Evolutionary conservation across 1,284 basidiomycete species (phyloP).

Genomic region (Ceratorhiza oryzae-sativae): DNA sequence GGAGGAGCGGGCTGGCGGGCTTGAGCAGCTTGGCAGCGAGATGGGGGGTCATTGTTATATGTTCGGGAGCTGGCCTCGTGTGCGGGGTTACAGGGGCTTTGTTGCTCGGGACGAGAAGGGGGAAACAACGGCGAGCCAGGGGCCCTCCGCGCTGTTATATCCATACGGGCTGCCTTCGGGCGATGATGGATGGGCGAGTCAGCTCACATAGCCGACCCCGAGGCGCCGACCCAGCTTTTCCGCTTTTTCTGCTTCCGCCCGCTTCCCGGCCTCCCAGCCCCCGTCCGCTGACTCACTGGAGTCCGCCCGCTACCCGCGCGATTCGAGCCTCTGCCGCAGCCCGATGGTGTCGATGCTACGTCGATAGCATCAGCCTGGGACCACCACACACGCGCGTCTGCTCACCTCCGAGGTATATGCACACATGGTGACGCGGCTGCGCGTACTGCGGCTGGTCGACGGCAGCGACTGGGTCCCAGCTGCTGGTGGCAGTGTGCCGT

Average conservation of each 20-base stretch:
- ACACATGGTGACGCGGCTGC: neutral
- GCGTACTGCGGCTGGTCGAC: slow-evolving; percentile 4
- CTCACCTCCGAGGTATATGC: neutral
- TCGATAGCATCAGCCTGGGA: neutral
- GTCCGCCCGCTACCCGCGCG: neutral
- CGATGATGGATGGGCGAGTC: slow-evolving; percentile 29
- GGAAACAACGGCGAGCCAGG: neutral
- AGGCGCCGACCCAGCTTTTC: slow-evolving; percentile 2
- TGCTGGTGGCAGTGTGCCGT: slow-evolving; percentile 3
- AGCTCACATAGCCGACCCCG: neutral
- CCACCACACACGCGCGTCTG: neutral
- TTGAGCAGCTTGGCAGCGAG: slow-evolving; percentile 28
- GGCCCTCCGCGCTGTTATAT: slow-evolving; percentile 12
- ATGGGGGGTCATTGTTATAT: slow-evolving; percentile 4
- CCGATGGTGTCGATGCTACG: neutral
- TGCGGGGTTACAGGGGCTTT: slow-evolving; percentile 11
- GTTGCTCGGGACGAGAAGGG: slow-evolving; percentile 5
- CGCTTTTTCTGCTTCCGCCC: neutral
- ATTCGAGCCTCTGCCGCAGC: slow-evolving; percentile 9
- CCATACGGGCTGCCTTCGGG: slow-evolving; percentile 10
- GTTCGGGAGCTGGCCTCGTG: neutral
- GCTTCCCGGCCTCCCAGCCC: neutral
- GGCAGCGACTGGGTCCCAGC: too few relatives aligned
- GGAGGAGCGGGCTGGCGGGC: slow-evolving; percentile 9
- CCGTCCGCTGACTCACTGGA: slow-evolving; percentile 1